Evolutionary conservation across 2,329 filamentous ascomycete genomes (phyloP), one percentile per base, ranked within the genome.

Genomic region (Parasarocladium wereldwijsianum): DNA sequence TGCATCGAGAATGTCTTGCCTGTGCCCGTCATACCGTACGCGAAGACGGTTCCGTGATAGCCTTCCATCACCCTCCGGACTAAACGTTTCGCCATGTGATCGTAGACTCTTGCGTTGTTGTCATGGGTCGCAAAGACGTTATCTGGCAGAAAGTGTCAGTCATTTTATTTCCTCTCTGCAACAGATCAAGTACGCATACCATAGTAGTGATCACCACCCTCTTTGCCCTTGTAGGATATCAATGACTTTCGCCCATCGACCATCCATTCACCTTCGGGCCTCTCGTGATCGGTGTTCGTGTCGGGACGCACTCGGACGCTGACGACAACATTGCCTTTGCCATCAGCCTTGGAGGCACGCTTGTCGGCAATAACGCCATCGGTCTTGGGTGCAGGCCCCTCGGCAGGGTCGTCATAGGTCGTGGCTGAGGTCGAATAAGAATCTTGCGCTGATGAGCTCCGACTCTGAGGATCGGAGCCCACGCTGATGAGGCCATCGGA

Each of bases 1-100:
- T 98, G 90, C 90, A 98, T 98, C 22, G 87, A 96, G 52, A 96
- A 98, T 1, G 90, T 98, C 60, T 98, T 98, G 42, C 90, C 90
- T 1, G 90, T 96, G 37, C 90, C 90, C 4, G 90, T 98, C 86
- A 96, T 96, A 47, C 90, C 90, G 51, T 98, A 98, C 12, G 87
- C 87, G 51, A 98, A 96, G 15, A 98, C 90, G 1, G 90, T 98
- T 35, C 87, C 90, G 46, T 96, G 87, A 51, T 96, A 98, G 24
- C 90, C 90, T 60, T 98, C 90, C 90, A 98, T 98, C 29, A 98
- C 90, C 44, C 90, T 70, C 42, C 90, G 79, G 26, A 98, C 90
- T 30, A 98, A 64, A 37, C 90, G 79, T 57, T 96, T 96, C 24
- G 90, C 90, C 26, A 74, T 82, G 38, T 87, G 76, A 54, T 98